Evolutionary conservation across 768 basidiomycete genomes (phyloP).

Genomic region (Clitopilus hobsonii): DNA sequence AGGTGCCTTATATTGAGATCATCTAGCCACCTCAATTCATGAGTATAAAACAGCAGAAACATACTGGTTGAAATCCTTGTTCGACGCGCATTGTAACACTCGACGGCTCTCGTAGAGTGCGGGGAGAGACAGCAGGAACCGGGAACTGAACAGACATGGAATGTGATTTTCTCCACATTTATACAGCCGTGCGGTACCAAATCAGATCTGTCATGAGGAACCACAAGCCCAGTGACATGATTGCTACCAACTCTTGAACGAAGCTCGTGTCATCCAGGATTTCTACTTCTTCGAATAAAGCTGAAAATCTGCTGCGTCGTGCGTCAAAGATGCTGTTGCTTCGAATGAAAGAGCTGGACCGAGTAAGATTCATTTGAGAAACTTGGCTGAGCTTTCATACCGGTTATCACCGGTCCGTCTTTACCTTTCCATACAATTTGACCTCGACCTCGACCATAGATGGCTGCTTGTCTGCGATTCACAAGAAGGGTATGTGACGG

Average conservation of each 20-base stretch:
- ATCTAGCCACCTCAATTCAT: neutral
- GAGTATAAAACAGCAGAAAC: constrained; percentile 1
- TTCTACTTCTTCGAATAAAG: too few relatives aligned
- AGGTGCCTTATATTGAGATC: constrained; percentile 30
- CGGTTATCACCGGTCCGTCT: constrained; percentile 6
- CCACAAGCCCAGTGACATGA: neutral
- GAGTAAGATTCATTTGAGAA: too few relatives aligned
- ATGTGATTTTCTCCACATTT: neutral
- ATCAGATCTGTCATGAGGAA: neutral
- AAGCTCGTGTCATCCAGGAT: neutral
- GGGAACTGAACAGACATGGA: neutral
- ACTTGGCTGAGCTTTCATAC: too few relatives aligned
- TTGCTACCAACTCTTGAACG: neutral
- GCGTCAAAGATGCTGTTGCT: neutral
- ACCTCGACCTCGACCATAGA: constrained; percentile 17
- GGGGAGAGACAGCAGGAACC: neutral
- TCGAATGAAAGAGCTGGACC: too few relatives aligned
- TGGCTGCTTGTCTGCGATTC: constrained; percentile 71
- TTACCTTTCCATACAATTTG: neutral
- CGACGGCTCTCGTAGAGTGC: neutral
- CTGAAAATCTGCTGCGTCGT: neutral
- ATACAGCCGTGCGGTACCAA: neutral
- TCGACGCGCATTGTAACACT: constrained; percentile 48
- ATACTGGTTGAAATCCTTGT: constrained; percentile 61
- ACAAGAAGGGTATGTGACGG: constrained; percentile 47